A percentile compares a stretch with the other conserved stretches of the same genome.
Evolutionary conservation across 1,139 yeast genomes (phyloP).

Genomic region (Saccharomyces hybrid): DNA sequence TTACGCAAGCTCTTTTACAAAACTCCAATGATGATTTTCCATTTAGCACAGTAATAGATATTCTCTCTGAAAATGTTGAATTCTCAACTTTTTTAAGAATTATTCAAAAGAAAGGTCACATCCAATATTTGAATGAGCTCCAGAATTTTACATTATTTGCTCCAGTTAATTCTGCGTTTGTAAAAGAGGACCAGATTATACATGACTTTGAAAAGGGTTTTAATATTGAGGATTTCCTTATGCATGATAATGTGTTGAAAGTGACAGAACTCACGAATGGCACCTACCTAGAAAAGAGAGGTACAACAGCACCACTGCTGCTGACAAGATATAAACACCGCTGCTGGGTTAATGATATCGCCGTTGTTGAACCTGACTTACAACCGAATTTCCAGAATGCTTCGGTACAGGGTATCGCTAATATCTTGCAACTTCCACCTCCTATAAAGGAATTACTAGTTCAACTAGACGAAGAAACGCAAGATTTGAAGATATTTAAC

Average conservation of each 20-base stretch:
- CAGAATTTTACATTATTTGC: conserved; percentile 72
- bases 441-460: conserved; percentile 1
- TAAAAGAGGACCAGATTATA: conserved; percentile 27
- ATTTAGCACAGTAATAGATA: conserved; percentile 58
- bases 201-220: conserved; percentile 7
- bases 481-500: conserved; percentile 1
- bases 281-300: conserved; percentile 1
- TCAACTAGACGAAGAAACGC: neutral
- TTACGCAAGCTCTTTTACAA: neutral
- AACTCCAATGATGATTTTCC: neutral
- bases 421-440: conserved; percentile 26
- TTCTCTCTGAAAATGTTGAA: conserved; percentile 65
- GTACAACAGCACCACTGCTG: conserved; percentile 3
- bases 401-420: conserved; percentile 64
- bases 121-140: conserved; percentile 60
- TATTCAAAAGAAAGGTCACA: conserved; percentile 58
- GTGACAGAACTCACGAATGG: conserved; percentile 13
- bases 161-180: conserved; percentile 80
- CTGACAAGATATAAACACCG: conserved; percentile 14
- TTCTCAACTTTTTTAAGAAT: conserved; percentile 62
- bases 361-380: conserved; percentile 57
- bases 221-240: conserved; percentile 23
- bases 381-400: conserved; percentile 64
- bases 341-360: conserved; percentile 39
- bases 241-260: conserved; percentile 18